Conservation (phyloP, 495 filamentous ascomycete species). For the Lepraria neglecta region DNA sequence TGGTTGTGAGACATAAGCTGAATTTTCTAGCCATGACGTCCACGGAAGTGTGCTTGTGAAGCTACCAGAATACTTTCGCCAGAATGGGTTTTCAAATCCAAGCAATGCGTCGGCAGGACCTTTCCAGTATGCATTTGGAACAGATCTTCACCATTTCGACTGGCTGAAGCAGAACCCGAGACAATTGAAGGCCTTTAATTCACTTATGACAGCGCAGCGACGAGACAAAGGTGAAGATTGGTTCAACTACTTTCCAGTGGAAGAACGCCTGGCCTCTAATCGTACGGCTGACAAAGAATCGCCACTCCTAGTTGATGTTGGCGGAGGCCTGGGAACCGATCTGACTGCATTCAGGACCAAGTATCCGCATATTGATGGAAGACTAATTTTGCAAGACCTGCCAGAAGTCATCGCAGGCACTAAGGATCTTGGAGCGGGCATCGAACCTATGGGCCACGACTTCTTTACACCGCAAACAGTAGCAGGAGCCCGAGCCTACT, state of each 20-base stretch:
- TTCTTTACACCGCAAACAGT: constrained; percentile 50
- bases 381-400: constrained; percentile 46
- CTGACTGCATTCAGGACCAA: constrained; percentile 37
- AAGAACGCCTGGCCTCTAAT: not conserved
- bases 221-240: not conserved
- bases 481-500: constrained; percentile 42
- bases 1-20: too few relatives aligned
- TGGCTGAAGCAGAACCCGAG: not conserved
- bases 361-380: constrained; percentile 33
- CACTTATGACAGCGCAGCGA: not conserved
- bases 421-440: constrained; percentile 22
- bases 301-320: constrained; percentile 51
- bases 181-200: not conserved
- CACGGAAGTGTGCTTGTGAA: too few relatives aligned
- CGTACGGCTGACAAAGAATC: constrained; percentile 35
- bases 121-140: not conserved
- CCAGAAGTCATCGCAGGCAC: constrained; percentile 38
- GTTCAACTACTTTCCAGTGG: not conserved
- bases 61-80: too few relatives aligned
- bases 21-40: too few relatives aligned
- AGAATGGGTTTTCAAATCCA: too few relatives aligned
- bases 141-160: not conserved
- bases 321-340: constrained; percentile 48
- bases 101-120: too few relatives aligned
- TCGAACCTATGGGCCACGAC: constrained; percentile 39